These are phyloP conservation scores for Microsporum audouinii DNA, from an alignment of 2,329 filamentous ascomycete genomes.

Conservation along the genomic window DNA sequence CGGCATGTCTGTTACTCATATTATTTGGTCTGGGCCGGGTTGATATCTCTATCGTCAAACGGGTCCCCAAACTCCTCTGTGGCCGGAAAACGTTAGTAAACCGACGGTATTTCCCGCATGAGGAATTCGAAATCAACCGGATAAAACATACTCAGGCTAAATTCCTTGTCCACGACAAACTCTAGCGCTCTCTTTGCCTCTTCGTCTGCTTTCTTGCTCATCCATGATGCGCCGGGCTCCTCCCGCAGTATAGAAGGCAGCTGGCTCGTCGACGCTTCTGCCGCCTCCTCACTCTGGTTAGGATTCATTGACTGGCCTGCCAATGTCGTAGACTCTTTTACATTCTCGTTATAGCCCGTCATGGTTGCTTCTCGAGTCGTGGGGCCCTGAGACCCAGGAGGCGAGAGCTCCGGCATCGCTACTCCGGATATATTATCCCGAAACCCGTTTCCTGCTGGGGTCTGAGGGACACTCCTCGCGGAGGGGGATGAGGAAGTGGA, in stretches of 20 bases:
- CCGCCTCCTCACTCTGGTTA: slow-evolving; percentile 2
- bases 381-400: slow-evolving; percentile 42
- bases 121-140: background rate
- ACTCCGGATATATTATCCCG: slow-evolving; percentile 16
- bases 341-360: slow-evolving; percentile 8
- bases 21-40: slow-evolving; percentile 4
- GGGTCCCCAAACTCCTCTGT: slow-evolving; percentile 37
- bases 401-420: slow-evolving; percentile 41
- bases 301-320: slow-evolving; percentile 2
- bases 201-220: slow-evolving; percentile 46
- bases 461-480: slow-evolving; percentile 31
- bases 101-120: too few species aligned
- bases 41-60: slow-evolving; percentile 34
- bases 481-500: slow-evolving; percentile 26
- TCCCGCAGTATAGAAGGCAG: slow-evolving; percentile 14
- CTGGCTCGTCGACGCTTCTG: background rate
- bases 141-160: slow-evolving; percentile 34
- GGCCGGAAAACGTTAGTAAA: background rate
- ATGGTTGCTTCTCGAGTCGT: slow-evolving; percentile 13
- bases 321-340: background rate
- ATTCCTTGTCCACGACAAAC: slow-evolving; percentile 42
- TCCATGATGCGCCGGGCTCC: slow-evolving; percentile 43
- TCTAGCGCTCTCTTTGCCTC: slow-evolving; percentile 43
- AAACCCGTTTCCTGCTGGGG: slow-evolving; percentile 26
- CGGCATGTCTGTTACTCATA: background rate